These are phyloP conservation scores for Fusarium newnesense DNA, from an alignment of 2,329 filamentous ascomycete species.

Conservation along the genomic window DNA sequence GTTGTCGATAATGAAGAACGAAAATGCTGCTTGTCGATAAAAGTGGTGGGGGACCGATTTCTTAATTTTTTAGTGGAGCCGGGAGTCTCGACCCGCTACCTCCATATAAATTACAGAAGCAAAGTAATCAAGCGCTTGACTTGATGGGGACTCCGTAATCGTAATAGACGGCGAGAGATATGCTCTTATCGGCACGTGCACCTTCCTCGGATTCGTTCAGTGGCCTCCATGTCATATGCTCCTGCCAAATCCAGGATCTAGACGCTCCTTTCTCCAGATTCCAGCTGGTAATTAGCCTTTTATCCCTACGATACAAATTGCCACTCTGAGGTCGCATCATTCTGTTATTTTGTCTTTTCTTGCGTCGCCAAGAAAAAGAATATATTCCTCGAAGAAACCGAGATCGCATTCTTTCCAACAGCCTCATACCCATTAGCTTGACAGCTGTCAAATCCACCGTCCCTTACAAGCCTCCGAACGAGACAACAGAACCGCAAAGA, in stretches of 20 bases:
- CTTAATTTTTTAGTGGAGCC: constrained; percentile 46
- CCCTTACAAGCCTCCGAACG: constrained; percentile 22
- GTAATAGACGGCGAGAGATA: not conserved
- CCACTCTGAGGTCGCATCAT: constrained; percentile 27
- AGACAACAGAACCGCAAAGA: constrained; percentile 56
- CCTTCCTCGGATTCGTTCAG: constrained; percentile 28
- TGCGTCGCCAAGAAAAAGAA: not conserved
- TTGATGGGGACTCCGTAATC: constrained; percentile 12
- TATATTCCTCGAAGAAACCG: constrained; percentile 3
- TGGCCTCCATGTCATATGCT: constrained; percentile 41
- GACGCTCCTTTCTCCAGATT: constrained; percentile 44
- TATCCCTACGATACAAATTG: constrained; percentile 32
- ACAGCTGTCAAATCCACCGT: constrained; percentile 41
- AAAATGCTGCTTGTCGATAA: constrained; percentile 37
- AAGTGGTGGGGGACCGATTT: constrained; percentile 43
- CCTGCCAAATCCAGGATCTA: constrained; percentile 43
- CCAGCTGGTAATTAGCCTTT: constrained; percentile 30
- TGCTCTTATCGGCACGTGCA: constrained; percentile 44
- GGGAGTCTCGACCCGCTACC: constrained; percentile 14
- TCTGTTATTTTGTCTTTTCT: not conserved
- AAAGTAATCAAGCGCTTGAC: constrained; percentile 3
- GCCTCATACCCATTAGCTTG: constrained; percentile 31
- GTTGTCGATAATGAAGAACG: constrained; percentile 18
- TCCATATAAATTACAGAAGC: constrained; percentile 11
- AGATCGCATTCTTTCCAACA: constrained; percentile 10